Conservation (phyloP, 2,329 filamentous ascomycete genomes). For the Calycina herbarum region DNA sequence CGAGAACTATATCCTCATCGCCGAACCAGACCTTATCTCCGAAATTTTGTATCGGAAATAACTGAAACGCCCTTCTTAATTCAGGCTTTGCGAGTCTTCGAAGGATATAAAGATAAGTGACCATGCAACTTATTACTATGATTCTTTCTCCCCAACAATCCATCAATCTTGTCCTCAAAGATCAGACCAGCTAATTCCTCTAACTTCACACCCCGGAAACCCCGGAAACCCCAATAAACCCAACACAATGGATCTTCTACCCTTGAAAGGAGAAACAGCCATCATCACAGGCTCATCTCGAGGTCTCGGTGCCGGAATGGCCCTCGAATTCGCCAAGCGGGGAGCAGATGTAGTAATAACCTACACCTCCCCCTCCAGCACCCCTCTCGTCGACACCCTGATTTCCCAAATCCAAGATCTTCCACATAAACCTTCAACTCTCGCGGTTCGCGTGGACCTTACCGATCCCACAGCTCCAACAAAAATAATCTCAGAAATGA, state of each 20-base stretch:
- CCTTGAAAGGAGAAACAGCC: conserved; percentile 17
- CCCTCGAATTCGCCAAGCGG: conserved; percentile 18
- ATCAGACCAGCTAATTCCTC: too few species aligned
- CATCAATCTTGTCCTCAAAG: too few species aligned
- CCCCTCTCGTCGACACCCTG: conserved; percentile 8
- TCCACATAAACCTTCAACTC: background rate
- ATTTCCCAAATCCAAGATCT: background rate
- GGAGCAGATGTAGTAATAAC: conserved; percentile 23
- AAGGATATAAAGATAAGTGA: too few species aligned
- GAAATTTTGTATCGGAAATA: too few species aligned
- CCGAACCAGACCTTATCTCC: too few species aligned
- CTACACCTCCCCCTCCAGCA: conserved; percentile 11
- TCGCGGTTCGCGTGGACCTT: background rate
- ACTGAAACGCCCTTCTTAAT: too few species aligned
- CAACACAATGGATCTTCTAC: background rate
- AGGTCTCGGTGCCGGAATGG: conserved; percentile 24
- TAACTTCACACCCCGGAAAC: too few species aligned
- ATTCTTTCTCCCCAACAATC: too few species aligned
- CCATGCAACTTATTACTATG: too few species aligned
- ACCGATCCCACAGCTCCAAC: background rate
- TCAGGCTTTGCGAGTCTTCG: too few species aligned
- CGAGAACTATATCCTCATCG: too few species aligned
- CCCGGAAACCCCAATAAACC: too few species aligned
- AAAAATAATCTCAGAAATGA: background rate
- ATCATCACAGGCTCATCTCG: conserved; percentile 23